These are phyloP conservation scores for Eucalyptus erythrocorys DNA, from an alignment of 345 rosid genomes.

Conservation along the genomic window DNA sequence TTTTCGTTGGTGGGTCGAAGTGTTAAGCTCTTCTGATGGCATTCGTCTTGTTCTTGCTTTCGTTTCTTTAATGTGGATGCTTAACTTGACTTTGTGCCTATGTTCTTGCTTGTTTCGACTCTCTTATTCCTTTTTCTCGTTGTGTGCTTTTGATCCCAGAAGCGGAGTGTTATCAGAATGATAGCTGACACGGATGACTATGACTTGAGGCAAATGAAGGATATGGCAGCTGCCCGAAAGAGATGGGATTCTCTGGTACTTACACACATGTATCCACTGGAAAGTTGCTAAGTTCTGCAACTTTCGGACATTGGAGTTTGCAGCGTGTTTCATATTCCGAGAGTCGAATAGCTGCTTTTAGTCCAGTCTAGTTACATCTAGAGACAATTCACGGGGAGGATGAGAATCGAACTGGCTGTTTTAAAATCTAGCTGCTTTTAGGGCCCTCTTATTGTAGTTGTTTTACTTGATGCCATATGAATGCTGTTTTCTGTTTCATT, in stretches of 20 bases:
- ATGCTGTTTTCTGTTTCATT: not conserved
- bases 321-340: not conserved
- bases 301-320: not conserved
- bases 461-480: not conserved
- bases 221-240: conserved; percentile 86
- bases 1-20: not conserved
- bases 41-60: not conserved
- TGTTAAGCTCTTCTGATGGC: not conserved
- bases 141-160: conserved; percentile 13
- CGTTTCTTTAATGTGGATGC: not conserved
- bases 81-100: not conserved
- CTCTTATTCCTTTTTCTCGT: not conserved
- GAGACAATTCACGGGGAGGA: not conserved
- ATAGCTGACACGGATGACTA: conserved; percentile 58
- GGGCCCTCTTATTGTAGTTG: not conserved
- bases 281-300: not conserved
- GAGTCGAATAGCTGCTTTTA: not conserved
- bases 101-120: not conserved
- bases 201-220: conserved; percentile 81
- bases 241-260: conserved; percentile 89
- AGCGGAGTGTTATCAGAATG: conserved; percentile 29
- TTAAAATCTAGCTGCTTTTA: not conserved
- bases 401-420: not conserved
- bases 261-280: not conserved
- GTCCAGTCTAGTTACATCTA: not conserved